Evolutionary conservation across 1,284 basidiomycete genomes (phyloP), one percentile per base, ranked within the genome.

Genomic region (Trichosporon ovoides): DNA sequence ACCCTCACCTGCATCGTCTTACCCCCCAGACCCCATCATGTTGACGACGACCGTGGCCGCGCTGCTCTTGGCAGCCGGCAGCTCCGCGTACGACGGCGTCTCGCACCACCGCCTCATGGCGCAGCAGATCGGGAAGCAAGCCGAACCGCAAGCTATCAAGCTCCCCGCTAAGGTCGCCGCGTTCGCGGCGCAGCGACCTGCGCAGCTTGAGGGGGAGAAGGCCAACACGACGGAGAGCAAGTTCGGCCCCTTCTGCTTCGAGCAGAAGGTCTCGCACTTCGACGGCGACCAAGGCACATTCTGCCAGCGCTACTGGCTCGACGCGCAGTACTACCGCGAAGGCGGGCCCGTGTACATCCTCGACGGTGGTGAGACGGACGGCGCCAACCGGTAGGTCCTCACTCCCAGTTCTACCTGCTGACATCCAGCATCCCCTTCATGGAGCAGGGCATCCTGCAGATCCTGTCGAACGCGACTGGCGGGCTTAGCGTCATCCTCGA

Each of bases 401-500:
- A 4, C 19, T 40, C 38, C 11, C 24, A 33, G 48, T 11, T 20
- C 10, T 13, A 24, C 54, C 7, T 14, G 18, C 50, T 58, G 18
- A 59, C 35, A 7, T 14, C 9, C 37, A 72, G 79, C 34, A 55
- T 79, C 2, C 72, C 73, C 3, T 80, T 77, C 66, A 60, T 80
- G 36, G 72, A 78, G 49, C 75, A 67, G 55, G 93, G 92, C 0
- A 94, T 96, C 62, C 82, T 89, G 12, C 86, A 91, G 54, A 91
- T 94, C 60, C 81, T 97, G 46, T 81, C 90, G 1, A 84, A 84
- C 56, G 89, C 86, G 12, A 95, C 90, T 0, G 84, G 85, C 19
- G 95, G 95, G 4, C 75, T 83, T 7, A 87, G 87, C n/a, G 83
- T 98, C 48, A 84, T 97, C 10, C 81, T 98, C 31, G 95, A 98